Conservation (phyloP, 1,284 basidiomycete species). For the Ceratobasidium theobromae region DNA sequence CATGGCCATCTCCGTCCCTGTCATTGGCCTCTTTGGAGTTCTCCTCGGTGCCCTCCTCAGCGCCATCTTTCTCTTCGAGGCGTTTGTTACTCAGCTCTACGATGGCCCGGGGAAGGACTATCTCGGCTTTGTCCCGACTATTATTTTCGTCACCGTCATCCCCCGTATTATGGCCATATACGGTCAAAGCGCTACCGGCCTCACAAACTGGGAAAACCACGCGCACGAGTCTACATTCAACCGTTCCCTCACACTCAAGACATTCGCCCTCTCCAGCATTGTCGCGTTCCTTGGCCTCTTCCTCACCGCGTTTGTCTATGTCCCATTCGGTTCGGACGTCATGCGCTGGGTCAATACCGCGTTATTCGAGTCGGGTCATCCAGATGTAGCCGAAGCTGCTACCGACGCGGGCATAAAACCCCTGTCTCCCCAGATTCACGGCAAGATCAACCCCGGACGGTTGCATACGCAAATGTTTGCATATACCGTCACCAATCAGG, state of each 20-base stretch:
- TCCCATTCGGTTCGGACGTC: slow-evolving; percentile 84
- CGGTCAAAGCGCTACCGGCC: slow-evolving; percentile 62
- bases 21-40: slow-evolving; percentile 74
- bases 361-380: slow-evolving; percentile 41
- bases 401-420: slow-evolving; percentile 35
- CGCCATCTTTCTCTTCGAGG: slow-evolving; percentile 82
- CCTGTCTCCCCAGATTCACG: slow-evolving; percentile 13
- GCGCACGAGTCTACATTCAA: slow-evolving; percentile 74
- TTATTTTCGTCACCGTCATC: slow-evolving; percentile 80
- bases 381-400: slow-evolving; percentile 33
- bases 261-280: slow-evolving; percentile 84
- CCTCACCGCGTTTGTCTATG: slow-evolving; percentile 87
- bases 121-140: slow-evolving; percentile 78
- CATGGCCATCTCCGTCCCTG: slow-evolving; percentile 72
- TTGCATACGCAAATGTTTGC: slow-evolving; percentile 94
- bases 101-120: slow-evolving; percentile 80
- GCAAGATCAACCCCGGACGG: slow-evolving; percentile 50
- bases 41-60: slow-evolving; percentile 72
- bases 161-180: slow-evolving; percentile 84
- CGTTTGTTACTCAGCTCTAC: slow-evolving; percentile 83
- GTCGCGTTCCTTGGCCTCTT: slow-evolving; percentile 86
- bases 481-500: slow-evolving; percentile 90
- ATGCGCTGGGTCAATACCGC: slow-evolving; percentile 59
- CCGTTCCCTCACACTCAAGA: slow-evolving; percentile 85
- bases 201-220: slow-evolving; percentile 93